These are phyloP conservation scores for Diaporthe vexans DNA, from an alignment of 2,329 filamentous ascomycete species.

Conservation along the genomic window DNA sequence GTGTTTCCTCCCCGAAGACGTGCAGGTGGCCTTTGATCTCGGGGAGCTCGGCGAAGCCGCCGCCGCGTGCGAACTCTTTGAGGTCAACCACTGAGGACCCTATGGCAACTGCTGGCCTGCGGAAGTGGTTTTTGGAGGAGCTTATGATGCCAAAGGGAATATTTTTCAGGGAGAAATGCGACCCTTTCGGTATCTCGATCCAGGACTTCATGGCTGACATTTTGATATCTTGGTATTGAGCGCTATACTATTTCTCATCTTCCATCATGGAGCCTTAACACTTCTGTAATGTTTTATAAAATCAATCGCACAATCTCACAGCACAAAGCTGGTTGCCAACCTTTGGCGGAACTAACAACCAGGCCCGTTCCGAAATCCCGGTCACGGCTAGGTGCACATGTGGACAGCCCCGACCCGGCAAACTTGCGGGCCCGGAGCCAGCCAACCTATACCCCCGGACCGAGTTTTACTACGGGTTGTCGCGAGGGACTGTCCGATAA, in stretches of 20 bases:
- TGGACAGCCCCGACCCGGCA: background rate
- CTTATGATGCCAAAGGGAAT: slow-evolving; percentile 88
- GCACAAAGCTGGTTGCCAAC: too few relatives aligned
- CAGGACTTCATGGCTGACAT: slow-evolving; percentile 45
- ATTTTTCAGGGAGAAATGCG: slow-evolving; percentile 80
- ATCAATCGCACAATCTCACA: too few relatives aligned
- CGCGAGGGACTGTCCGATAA: too few relatives aligned
- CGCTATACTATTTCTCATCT: too few relatives aligned
- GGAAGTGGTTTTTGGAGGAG: slow-evolving; percentile 67
- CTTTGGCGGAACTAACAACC: background rate
- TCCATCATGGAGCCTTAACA: too few relatives aligned
- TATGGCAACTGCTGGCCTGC: slow-evolving; percentile 78
- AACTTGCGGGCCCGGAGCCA: background rate
- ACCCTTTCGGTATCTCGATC: slow-evolving; percentile 51
- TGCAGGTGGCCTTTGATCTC: slow-evolving; percentile 42
- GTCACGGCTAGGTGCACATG: background rate
- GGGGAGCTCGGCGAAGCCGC: slow-evolving; percentile 53
- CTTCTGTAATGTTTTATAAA: too few relatives aligned
- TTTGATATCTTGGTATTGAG: background rate
- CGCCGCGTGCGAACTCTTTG: slow-evolving; percentile 65
- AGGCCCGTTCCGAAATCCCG: slow-evolving; percentile 17
- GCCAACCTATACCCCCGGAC: too few relatives aligned
- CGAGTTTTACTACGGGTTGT: too few relatives aligned
- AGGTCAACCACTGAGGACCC: slow-evolving; percentile 81
- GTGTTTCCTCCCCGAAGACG: slow-evolving; percentile 61